These are phyloP conservation scores for Lactarius akahatsu DNA, from an alignment of 768 basidiomycete species.

Conservation along the genomic window DNA sequence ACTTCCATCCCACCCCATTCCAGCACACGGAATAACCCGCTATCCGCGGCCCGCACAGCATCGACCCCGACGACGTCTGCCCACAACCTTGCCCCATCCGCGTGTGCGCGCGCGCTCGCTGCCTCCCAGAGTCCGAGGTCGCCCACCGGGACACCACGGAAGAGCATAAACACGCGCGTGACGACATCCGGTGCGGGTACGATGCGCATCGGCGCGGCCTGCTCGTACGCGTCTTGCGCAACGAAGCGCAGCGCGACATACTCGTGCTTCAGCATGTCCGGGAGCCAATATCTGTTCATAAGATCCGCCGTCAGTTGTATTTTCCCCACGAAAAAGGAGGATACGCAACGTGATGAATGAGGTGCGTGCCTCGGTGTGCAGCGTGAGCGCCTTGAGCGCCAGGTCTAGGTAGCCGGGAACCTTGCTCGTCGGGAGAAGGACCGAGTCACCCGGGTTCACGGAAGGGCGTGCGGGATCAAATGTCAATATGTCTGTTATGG, in stretches of 20 bases:
- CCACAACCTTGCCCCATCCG: slow-evolving; percentile 36
- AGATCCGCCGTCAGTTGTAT: neutral
- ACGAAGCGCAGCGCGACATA: slow-evolving; percentile 48
- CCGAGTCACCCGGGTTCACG: slow-evolving; percentile 12
- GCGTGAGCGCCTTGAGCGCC: slow-evolving; percentile 36
- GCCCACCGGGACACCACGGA: slow-evolving; percentile 38
- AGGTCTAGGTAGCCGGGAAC: slow-evolving; percentile 42
- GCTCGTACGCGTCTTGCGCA: slow-evolving; percentile 44
- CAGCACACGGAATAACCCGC: slow-evolving; percentile 40
- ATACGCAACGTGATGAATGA: slow-evolving; percentile 46
- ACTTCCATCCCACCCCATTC: slow-evolving; percentile 44
- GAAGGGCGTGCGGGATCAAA: slow-evolving; percentile 22
- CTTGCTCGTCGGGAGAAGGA: slow-evolving; percentile 34
- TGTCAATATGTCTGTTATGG: neutral
- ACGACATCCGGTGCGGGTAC: slow-evolving; percentile 45
- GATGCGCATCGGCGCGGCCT: slow-evolving; percentile 27
- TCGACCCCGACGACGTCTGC: slow-evolving; percentile 40
- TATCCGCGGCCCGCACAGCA: slow-evolving; percentile 32
- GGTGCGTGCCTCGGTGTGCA: slow-evolving; percentile 45
- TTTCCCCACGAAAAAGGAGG: neutral
- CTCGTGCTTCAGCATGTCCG: slow-evolving; percentile 41
- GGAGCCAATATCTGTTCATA: slow-evolving; percentile 42
- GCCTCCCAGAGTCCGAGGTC: slow-evolving; percentile 34
- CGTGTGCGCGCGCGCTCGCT: slow-evolving; percentile 28
- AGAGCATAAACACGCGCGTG: slow-evolving; percentile 50